A percentile compares a stretch with the other conserved stretches of the same genome.
phyloP scores from a whole-genome alignment of 1,284 basidiomycete genomes.

The Cryptococcus maquisensis region DNA sequence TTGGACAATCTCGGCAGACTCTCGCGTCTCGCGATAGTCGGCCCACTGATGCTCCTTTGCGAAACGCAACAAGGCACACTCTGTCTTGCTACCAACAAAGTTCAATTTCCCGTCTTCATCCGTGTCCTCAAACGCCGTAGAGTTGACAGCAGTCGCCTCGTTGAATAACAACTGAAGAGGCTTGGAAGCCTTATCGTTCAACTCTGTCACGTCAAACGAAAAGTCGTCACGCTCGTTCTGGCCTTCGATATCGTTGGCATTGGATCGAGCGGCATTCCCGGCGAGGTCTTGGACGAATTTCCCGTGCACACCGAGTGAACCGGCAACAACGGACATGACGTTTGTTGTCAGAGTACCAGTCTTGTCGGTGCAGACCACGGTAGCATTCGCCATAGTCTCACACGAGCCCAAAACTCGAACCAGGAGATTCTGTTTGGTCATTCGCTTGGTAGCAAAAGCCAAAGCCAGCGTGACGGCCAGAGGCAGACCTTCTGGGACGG shows the following conservation, averaged over 20 bases:
- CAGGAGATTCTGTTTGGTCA: slow-evolving; percentile 90
- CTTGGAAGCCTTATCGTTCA: slow-evolving; percentile 63
- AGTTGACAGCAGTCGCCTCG: slow-evolving; percentile 84
- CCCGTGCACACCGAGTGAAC: slow-evolving; percentile 84
- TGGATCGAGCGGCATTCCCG: slow-evolving; percentile 69
- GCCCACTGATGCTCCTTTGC: slow-evolving; percentile 82
- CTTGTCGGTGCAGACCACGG: slow-evolving; percentile 94
- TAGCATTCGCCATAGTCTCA: slow-evolving; percentile 98
- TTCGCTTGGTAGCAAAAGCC: slow-evolving; percentile 93
- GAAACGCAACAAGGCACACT: slow-evolving; percentile 86
- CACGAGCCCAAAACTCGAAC: slow-evolving; percentile 94
- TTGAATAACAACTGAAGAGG: slow-evolving; percentile 70
- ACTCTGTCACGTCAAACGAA: slow-evolving; percentile 70
- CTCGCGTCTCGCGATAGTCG: slow-evolving; percentile 67
- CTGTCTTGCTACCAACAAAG: slow-evolving; percentile 94
- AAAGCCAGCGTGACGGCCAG: slow-evolving; percentile 94
- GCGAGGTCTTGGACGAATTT: slow-evolving; percentile 82
- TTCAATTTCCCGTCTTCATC: slow-evolving; percentile 62
- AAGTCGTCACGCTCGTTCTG: slow-evolving; percentile 59
- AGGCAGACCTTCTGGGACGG: slow-evolving; percentile 94
- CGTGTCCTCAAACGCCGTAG: slow-evolving; percentile 87
- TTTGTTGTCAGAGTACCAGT: slow-evolving; percentile 91
- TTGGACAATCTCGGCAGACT: slow-evolving; percentile 65
- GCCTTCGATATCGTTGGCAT: slow-evolving; percentile 61
- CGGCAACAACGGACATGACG: slow-evolving; percentile 91